Evolutionary conservation across 768 basidiomycete species (phyloP), one percentile per base, ranked within the genome.

Genomic region (Dioszegia hungarica): DNA sequence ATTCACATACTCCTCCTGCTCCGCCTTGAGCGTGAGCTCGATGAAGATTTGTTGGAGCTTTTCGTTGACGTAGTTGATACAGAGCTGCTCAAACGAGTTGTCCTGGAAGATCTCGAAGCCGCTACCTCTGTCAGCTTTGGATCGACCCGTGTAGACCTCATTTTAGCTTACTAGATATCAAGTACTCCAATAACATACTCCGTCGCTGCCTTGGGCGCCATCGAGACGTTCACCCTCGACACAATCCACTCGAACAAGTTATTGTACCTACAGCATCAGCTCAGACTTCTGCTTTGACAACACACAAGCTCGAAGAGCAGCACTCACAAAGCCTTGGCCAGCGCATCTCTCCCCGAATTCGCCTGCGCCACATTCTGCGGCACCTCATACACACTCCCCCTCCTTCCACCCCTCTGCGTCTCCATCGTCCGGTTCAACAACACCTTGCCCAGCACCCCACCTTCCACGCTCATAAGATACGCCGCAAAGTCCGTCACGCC

Each of bases 41-140:
- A 99, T 99, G 79, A 99, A 99, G 70, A 98, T 99, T 74, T 94
- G 94, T 68, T 99, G 94, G 24, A 99, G 82, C 78, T 99, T 99
- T 78, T 99, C 95, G 81, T 99, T 99, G 79, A 98, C 95, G 69
- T 99, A 99, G 80, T 99, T 99, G 82, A 99, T 99, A 79, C 95
- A 99, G 19, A 99, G 84, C 77, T 99, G 92, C 54, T 75, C 74
- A 51, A 75, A 75, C 40, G 70, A 72, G 66, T 75, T 75, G 50
- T 75, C 70, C 56, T 75, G 87, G 72, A 99, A 98, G 68, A 98
- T 98, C 78, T 99, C 93, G 68, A 99, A 99, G 11, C 94, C 94
- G 76, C 74, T 75, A 52, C 11, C 20, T 8, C 3, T 6, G 46
- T 59, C 22, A 48, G 38, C 45, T 61, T 48, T 41, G 52, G 24